Conservation (phyloP, 164 flowering plant species). For the Cinnamomum chago region DNA sequence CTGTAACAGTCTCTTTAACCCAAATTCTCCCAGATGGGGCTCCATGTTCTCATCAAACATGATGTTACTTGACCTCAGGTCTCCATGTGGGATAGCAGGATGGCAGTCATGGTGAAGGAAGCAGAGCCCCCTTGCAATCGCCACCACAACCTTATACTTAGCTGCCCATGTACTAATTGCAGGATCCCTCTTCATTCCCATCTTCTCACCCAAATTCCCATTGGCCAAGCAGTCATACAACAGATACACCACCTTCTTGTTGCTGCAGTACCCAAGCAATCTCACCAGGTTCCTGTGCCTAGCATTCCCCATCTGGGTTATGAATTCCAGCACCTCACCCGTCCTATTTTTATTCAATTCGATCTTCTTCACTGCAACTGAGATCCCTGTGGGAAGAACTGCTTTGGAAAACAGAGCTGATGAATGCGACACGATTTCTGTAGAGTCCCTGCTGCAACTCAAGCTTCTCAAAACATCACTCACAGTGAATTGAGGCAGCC, state of each 20-base stretch:
- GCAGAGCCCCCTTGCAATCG: slow-evolving; percentile 74
- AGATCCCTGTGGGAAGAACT: slow-evolving; percentile 82
- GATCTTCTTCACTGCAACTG: slow-evolving; percentile 69
- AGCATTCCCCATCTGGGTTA: slow-evolving; percentile 55
- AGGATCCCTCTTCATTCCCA: slow-evolving; percentile 37
- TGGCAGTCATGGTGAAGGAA: slow-evolving; percentile 85
- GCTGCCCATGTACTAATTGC: slow-evolving; percentile 38
- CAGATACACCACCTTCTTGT: slow-evolving; percentile 53
- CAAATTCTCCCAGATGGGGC: slow-evolving; percentile 73
- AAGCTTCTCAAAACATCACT: slow-evolving; percentile 73
- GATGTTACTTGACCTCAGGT: slow-evolving; percentile 65
- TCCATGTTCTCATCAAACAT: slow-evolving; percentile 81
- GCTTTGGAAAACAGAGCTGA: slow-evolving; percentile 49
- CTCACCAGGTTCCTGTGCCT: slow-evolving; percentile 75
- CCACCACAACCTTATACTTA: slow-evolving; percentile 50
- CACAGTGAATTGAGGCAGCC: slow-evolving; percentile 75
- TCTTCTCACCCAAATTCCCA: slow-evolving; percentile 66
- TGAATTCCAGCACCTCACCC: slow-evolving; percentile 29
- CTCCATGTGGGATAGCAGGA: slow-evolving; percentile 92
- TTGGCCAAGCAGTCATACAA: slow-evolving; percentile 74
- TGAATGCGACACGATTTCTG: slow-evolving; percentile 25
- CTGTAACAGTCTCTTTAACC: slow-evolving; percentile 41
- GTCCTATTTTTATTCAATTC: slow-evolving; percentile 50
- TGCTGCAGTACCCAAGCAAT: slow-evolving; percentile 77
- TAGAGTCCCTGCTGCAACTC: slow-evolving; percentile 29